Evolutionary conservation across 2,329 filamentous ascomycete genomes (phyloP).

Genomic region (Cytospora piceae): DNA sequence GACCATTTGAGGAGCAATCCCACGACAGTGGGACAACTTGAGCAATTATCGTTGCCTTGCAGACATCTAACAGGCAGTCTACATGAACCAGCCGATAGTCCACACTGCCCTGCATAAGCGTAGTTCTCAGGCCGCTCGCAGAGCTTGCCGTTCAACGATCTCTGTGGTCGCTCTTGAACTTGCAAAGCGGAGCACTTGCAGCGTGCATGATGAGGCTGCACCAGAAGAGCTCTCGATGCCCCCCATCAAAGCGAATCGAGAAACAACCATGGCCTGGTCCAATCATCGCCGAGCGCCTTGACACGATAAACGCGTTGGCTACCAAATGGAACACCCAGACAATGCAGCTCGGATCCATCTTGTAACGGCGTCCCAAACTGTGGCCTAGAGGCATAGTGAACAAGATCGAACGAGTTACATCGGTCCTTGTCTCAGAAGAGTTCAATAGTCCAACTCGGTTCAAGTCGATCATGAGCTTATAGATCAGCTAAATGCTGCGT

Average conservation of each 20-base stretch:
- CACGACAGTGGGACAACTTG: slow-evolving; percentile 28
- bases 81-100: slow-evolving; percentile 18
- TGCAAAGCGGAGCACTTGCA: slow-evolving; percentile 8
- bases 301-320: slow-evolving; percentile 9
- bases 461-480: slow-evolving; percentile 2
- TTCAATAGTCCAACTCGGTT: neutral
- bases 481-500: slow-evolving; percentile 15
- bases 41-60: slow-evolving; percentile 17
- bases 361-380: neutral
- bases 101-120: slow-evolving; percentile 32
- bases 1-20: slow-evolving; percentile 29
- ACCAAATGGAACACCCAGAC: neutral
- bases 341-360: neutral
- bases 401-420: neutral
- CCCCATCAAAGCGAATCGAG: slow-evolving; percentile 7
- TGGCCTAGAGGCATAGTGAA: slow-evolving; percentile 12
- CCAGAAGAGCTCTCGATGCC: neutral
- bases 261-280: slow-evolving; percentile 2
- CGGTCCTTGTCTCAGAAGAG: slow-evolving; percentile 2
- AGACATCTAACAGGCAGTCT: slow-evolving; percentile 9
- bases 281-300: neutral
- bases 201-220: slow-evolving; percentile 14
- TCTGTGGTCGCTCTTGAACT: slow-evolving; percentile 7
- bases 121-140: slow-evolving; percentile 30
- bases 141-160: slow-evolving; percentile 20